Evolutionary conservation across 2,329 filamentous ascomycete genomes (phyloP), one percentile per base, ranked within the genome.

Genomic region (Orbilia brochopaga): DNA sequence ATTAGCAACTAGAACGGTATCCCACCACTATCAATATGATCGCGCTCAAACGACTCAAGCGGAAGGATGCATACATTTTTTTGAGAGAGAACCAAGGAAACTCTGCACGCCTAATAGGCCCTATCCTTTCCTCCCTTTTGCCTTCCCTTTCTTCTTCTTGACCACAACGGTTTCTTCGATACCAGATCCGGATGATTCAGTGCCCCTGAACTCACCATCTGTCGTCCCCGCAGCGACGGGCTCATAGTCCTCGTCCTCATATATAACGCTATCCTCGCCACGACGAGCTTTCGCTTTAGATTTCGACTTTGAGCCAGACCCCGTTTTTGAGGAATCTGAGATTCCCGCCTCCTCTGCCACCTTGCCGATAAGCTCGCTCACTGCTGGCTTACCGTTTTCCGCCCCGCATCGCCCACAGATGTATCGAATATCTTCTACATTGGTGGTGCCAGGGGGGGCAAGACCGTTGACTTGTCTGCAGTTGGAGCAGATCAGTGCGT

Each of bases 381-480:
- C 86, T 78, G 93, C 90, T 73, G 89, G 90, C 76, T 91, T 86
- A 0, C 93, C 93, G 78, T 99, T 99, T 81, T 85, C 84, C 1
- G 86, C 83, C 8, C 88, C 88, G 77, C 94, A 99, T n/a, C 86
- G 86, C 78, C 90, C 89, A 79, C 94, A 99, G 70, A 88, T 87
- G 94, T 94, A 99, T 73, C 84, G 83, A 0, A 99, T 77, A 57
- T 97, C 92, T 42, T 90, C 86, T 0, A 93, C 81, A 0, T 83
- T 86, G 75, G 87, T 89, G 0, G 90, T 88, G 0, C 94, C 94
- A 0, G 94, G 93, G 1, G 94, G 92, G 2, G 94, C 94, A 78
- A 97, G 94, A 0, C 95, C 94, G 78, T 99, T 99, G 53, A 99
- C 92, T 1, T 97, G 85, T 30, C 91, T 85, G 79, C 94, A 99